Percentiles rank a stretch among this genome's conserved stretches.
Evolutionary conservation across 2,329 filamentous ascomycete species (phyloP).

Genomic region (Pseudocercospora fijiensis): DNA sequence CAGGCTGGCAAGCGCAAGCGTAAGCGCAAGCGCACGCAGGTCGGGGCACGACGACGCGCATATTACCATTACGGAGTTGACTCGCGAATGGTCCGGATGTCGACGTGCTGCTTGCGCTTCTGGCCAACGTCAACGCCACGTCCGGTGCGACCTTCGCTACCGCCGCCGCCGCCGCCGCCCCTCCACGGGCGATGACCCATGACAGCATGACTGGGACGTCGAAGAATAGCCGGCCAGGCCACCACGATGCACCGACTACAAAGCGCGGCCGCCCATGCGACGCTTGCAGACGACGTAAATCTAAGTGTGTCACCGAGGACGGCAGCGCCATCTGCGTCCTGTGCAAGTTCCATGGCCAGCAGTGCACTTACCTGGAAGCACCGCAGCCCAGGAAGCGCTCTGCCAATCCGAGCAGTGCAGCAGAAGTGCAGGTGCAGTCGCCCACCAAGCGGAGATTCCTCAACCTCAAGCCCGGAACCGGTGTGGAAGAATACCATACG

Average conservation of each 20-base stretch:
- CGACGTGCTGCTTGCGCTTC: neutral
- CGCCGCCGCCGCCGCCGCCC: slow-evolving; percentile 6
- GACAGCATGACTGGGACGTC: slow-evolving; percentile 8
- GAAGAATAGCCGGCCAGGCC: slow-evolving; percentile 12
- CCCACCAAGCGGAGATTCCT: slow-evolving; percentile 21
- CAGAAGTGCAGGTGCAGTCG: slow-evolving; percentile 9
- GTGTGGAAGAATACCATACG: slow-evolving; percentile 70
- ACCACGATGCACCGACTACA: slow-evolving; percentile 9
- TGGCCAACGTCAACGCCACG: neutral
- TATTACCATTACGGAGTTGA: neutral
- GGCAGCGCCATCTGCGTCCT: slow-evolving; percentile 28
- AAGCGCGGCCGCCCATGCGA: slow-evolving; percentile 26
- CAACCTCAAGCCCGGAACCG: slow-evolving; percentile 24
- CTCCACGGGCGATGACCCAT: neutral
- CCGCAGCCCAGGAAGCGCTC: slow-evolving; percentile 27
- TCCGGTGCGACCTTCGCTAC: slow-evolving; percentile 9
- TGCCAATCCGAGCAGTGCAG: slow-evolving; percentile 6
- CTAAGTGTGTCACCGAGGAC: slow-evolving; percentile 31
- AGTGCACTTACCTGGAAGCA: slow-evolving; percentile 68
- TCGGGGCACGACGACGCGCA: neutral
- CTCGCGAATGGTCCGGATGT: neutral
- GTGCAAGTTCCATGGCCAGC: slow-evolving; percentile 59
- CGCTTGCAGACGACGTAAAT: slow-evolving; percentile 29
- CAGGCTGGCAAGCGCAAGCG: no score
- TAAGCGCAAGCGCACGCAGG: no score